Evolutionary conservation across 768 basidiomycete species (phyloP), one percentile per base, ranked within the genome.

Genomic region (Tricholoma terreum): DNA sequence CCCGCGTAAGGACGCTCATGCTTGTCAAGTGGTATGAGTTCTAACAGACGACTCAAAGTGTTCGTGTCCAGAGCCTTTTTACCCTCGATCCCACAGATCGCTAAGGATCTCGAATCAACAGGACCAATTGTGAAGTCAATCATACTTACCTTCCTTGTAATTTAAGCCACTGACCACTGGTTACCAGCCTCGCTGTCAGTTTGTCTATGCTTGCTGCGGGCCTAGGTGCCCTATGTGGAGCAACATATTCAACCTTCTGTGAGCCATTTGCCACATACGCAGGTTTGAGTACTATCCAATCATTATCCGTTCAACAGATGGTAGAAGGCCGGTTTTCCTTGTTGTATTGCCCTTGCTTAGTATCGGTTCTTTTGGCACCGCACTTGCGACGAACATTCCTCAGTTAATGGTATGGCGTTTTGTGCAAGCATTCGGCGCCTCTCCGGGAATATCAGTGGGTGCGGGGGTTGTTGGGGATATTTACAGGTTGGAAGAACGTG

Each of bases 11-110:
- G 63, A 12, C 3, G 4, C 15, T 8, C 15, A 3, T 33, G 19
- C n/a, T n/a, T 42, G 7, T 27, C 14, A 12, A 48, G 11, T 11
- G 6, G 21, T 10, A 19, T 22, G 5, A 9, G 6, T 17, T n/a
- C 24, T 54, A 31, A 40, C 31, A 19, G n/a, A n/a, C n/a, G 22
- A 35, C 34, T 30, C 48, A 15, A 61, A 92, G 90, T 87, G 35
- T 84, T 92, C 58, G 83, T 87, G 0, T 74, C 82, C 6, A 85
- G 83, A 0, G 82, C 82, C 0, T 90, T 92, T 67, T 77, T 90
- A 2, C 90, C 90, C 0, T 84, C 84, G 0, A 87, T 92, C 54
- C 88, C 89, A 0, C 80, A 87, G 50, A 84, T 94, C 45, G 83
- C 90, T 6, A 70, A 68, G 24, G 89, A 93, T 57, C 69, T 93